Conservation (phyloP, 306 rosid species). For the Sechiopsis laciniata region DNA sequence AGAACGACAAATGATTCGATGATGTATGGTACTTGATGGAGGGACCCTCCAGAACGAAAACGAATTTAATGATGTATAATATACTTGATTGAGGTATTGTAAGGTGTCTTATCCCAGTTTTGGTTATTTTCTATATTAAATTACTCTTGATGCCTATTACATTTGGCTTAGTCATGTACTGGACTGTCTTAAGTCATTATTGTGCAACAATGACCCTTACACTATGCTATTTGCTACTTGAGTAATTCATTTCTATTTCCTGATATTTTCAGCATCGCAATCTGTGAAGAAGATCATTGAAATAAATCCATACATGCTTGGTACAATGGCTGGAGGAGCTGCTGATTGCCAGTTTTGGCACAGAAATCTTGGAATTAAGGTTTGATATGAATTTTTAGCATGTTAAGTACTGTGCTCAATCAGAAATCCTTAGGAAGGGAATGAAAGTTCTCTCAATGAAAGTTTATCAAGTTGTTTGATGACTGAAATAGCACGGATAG, state of each 20-base stretch:
- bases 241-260: background rate
- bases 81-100: background rate
- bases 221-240: background rate
- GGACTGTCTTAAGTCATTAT: no score
- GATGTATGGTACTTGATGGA: background rate
- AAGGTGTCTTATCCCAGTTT: background rate
- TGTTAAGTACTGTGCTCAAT: background rate
- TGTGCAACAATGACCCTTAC: no score
- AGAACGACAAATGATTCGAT: no score
- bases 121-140: background rate
- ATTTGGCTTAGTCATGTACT: background rate
- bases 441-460: background rate
- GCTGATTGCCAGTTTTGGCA: constrained; percentile 58
- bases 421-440: background rate
- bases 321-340: constrained; percentile 55
- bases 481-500: background rate
- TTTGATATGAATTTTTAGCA: constrained; percentile 13
- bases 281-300: constrained; percentile 67
- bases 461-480: background rate
- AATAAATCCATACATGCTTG: constrained; percentile 50
- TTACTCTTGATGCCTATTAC: background rate
- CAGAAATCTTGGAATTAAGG: constrained; percentile 45
- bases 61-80: background rate
- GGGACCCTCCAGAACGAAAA: background rate
- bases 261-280: constrained; percentile 62